These are phyloP conservation scores for Aplosporella prunicola DNA, from an alignment of 2,329 filamentous ascomycete genomes.

Conservation along the genomic window DNA sequence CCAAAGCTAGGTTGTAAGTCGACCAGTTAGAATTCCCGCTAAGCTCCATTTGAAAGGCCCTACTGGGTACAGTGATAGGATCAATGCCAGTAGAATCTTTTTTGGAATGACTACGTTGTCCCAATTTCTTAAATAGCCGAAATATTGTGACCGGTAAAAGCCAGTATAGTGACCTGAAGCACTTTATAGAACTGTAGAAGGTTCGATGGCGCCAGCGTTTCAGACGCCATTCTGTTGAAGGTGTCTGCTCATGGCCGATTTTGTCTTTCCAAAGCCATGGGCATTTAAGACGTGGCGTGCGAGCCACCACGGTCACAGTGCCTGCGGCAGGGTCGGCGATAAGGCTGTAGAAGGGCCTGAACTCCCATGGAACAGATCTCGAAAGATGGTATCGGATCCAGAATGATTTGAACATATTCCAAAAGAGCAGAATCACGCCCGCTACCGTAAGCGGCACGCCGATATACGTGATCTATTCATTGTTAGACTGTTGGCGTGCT, in stretches of 20 bases:
- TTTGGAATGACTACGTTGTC: too few relatives aligned
- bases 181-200: background rate
- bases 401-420: background rate
- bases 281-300: background rate
- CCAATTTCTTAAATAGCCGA: too few relatives aligned
- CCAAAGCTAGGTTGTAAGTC: too few relatives aligned
- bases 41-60: too few relatives aligned
- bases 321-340: background rate
- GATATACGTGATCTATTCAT: background rate
- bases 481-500: too few relatives aligned
- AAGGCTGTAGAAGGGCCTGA: background rate
- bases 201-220: background rate
- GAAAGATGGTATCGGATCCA: background rate
- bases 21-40: too few relatives aligned
- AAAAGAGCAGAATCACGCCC: background rate
- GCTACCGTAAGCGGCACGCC: background rate
- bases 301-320: background rate
- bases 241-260: background rate
- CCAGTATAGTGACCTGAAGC: background rate
- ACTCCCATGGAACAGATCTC: background rate
- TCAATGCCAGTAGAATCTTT: too few relatives aligned
- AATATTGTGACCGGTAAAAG: background rate
- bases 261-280: too few relatives aligned
- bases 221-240: background rate
- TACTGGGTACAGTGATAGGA: too few relatives aligned